Conservation (phyloP, 805 yeast genomes). For the Groenewaldozyma salmanticensis region DNA sequence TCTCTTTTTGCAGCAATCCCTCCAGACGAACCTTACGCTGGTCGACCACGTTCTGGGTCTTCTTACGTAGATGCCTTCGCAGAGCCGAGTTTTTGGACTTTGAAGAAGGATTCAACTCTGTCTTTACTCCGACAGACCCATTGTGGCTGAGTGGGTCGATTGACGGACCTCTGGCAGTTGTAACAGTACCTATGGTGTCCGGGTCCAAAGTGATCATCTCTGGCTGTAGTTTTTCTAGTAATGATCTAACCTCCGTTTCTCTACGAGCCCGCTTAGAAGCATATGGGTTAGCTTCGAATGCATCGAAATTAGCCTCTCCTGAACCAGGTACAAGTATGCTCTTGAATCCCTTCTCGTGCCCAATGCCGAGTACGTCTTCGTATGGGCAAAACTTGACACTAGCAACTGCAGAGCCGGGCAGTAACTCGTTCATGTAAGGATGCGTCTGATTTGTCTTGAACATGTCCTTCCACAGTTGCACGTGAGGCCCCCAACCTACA, state of each 20-base stretch:
- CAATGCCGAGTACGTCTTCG: slow-evolving; percentile 92
- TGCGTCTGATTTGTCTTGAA: slow-evolving; percentile 54
- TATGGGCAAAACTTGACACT: slow-evolving; percentile 75
- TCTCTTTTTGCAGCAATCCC: slow-evolving; percentile 63
- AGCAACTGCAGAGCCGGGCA: slow-evolving; percentile 67
- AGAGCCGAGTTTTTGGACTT: slow-evolving; percentile 77
- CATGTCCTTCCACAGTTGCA: slow-evolving; percentile 87
- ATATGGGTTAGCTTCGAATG: slow-evolving; percentile 85
- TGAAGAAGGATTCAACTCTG: slow-evolving; percentile 55
- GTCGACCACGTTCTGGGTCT: slow-evolving; percentile 75
- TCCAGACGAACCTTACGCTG: slow-evolving; percentile 74
- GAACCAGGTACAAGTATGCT: slow-evolving; percentile 91
- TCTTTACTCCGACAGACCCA: slow-evolving; percentile 34
- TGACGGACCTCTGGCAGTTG: slow-evolving; percentile 55
- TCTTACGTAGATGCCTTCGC: slow-evolving; percentile 72
- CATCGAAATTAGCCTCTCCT: slow-evolving; percentile 97
- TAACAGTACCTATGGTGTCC: slow-evolving; percentile 72
- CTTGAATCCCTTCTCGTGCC: slow-evolving; percentile 69
- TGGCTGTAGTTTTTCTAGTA: slow-evolving; percentile 81
- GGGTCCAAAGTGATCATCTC: slow-evolving; percentile 93
- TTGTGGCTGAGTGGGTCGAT: slow-evolving; percentile 41
- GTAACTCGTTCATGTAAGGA: slow-evolving; percentile 87
- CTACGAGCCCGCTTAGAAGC: slow-evolving; percentile 91
- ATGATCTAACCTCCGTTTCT: slow-evolving; percentile 76
- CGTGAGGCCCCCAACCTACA: slow-evolving; percentile 94